These are phyloP conservation scores for Cercospora sojina DNA, from an alignment of 2,329 filamentous ascomycete species.

Conservation along the genomic window DNA sequence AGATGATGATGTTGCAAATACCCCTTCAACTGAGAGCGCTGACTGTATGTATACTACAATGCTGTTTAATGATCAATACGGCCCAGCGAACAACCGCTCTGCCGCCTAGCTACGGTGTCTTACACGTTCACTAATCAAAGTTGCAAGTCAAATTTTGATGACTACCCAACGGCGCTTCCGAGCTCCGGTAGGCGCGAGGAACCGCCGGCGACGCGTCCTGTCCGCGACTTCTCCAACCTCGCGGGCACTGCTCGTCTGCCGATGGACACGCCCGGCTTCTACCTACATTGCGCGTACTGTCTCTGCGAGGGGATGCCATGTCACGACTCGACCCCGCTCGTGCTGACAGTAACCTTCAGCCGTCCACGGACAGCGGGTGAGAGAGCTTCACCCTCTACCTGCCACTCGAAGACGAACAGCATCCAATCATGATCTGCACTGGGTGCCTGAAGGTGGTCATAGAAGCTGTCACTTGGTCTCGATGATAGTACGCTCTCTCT, in stretches of 20 bases:
- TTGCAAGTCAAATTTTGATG: neutral
- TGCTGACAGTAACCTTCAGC: neutral
- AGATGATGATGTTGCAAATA: neutral
- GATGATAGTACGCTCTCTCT: too few species aligned
- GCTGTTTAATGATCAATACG: neutral
- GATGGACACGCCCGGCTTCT: neutral
- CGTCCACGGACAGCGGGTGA: neutral
- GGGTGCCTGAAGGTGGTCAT: neutral
- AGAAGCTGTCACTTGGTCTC: too few species aligned
- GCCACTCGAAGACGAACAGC: neutral
- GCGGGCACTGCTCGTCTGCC: neutral
- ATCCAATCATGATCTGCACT: neutral
- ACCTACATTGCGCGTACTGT: neutral
- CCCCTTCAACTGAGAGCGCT: neutral
- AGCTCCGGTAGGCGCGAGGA: neutral
- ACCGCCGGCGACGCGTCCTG: neutral
- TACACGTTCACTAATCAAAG: neutral
- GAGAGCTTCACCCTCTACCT: neutral
- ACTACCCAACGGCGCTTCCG: neutral
- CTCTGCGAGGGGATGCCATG: neutral
- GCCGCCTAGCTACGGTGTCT: neutral
- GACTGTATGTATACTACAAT: slow-evolving; percentile 1
- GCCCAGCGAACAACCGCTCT: neutral
- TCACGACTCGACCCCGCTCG: neutral
- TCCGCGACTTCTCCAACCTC: neutral